A percentile compares a stretch with the other conserved stretches of the same genome.
Conservation (phyloP, 768 basidiomycete species). For the Roridomyces roridus region DNA sequence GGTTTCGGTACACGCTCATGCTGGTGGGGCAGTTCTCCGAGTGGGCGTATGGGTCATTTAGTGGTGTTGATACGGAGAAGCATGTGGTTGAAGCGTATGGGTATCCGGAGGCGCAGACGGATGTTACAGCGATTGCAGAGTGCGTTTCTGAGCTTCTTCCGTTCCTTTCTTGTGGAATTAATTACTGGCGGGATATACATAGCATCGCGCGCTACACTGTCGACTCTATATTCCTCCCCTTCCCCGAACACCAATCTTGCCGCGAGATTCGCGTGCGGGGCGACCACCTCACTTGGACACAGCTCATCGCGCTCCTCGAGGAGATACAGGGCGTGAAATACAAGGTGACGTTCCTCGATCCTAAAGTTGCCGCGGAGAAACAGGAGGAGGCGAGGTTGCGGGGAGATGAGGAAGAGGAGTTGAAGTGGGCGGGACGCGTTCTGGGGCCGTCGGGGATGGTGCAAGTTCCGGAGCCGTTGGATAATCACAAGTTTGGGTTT, state of each 20-base stretch:
- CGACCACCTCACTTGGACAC: not conserved
- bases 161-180: not conserved
- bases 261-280: constrained; percentile 2
- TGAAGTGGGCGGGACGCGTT: constrained; percentile 4
- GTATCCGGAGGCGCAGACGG: constrained; percentile 1
- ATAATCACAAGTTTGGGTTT: constrained; percentile 5
- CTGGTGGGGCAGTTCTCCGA: constrained; percentile 4
- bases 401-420: constrained; percentile 1
- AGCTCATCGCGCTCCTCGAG: not conserved
- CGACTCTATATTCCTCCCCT: constrained; percentile 2
- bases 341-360: constrained; percentile 1
- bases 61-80: constrained; percentile 4
- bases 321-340: constrained; percentile 2
- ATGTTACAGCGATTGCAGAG: constrained; percentile 8
- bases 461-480: not conserved
- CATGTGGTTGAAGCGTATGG: constrained; percentile 7
- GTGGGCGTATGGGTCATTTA: constrained; percentile 2
- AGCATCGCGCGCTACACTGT: constrained; percentile 4
- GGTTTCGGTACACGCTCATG: constrained; percentile 4
- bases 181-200: no score
- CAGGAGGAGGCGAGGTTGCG: constrained; percentile 1
- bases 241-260: not conserved
- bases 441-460: not conserved
- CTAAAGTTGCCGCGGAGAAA: not conserved
- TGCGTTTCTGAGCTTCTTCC: not conserved